Percentiles rank a stretch among this genome's conserved stretches.
phyloP scores from a whole-genome alignment of 2,329 filamentous ascomycete species.

The Penicillium sp. region DNA sequence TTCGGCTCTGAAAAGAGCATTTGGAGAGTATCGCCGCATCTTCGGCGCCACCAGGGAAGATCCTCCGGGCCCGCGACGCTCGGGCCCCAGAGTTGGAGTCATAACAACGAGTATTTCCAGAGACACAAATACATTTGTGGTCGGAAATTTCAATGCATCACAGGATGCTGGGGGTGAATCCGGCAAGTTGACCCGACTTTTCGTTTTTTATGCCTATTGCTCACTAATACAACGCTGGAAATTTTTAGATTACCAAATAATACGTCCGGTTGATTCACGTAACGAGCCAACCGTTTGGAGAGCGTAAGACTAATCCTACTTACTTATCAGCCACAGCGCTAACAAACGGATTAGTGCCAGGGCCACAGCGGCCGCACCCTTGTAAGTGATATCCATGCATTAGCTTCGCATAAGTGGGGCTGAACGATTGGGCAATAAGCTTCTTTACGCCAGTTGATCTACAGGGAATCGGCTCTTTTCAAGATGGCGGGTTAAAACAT shows the following conservation, averaged over 20 bases:
- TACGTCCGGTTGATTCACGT: conserved; percentile 5
- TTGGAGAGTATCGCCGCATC: conserved; percentile 14
- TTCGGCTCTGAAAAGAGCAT: conserved; percentile 14
- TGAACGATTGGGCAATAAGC: conserved; percentile 6
- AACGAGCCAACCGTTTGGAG: conserved; percentile 15
- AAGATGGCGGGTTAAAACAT: conserved; percentile 16
- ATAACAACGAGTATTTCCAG: conserved; percentile 19
- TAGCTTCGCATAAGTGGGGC: background rate
- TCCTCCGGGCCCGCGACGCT: background rate
- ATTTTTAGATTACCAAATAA: conserved; percentile 14
- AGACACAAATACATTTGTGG: conserved; percentile 19
- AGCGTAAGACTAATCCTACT: conserved; percentile 7
- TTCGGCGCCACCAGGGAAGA: conserved; percentile 12
- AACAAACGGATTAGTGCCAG: conserved; percentile 12
- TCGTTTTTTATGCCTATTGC: too few species aligned
- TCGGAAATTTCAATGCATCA: conserved; percentile 21
- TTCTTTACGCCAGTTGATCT: conserved; percentile 21
- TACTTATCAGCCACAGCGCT: background rate
- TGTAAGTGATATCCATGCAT: conserved; percentile 8
- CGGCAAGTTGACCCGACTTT: background rate
- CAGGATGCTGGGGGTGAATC: background rate
- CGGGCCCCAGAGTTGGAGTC: conserved; percentile 15
- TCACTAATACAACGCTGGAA: background rate
- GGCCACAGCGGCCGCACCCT: conserved; percentile 21
- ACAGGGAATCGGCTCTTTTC: conserved; percentile 11